Evolutionary conservation across 371 early-diverging fungal genomes (phyloP).

Genomic region (Batkoa obscura): DNA sequence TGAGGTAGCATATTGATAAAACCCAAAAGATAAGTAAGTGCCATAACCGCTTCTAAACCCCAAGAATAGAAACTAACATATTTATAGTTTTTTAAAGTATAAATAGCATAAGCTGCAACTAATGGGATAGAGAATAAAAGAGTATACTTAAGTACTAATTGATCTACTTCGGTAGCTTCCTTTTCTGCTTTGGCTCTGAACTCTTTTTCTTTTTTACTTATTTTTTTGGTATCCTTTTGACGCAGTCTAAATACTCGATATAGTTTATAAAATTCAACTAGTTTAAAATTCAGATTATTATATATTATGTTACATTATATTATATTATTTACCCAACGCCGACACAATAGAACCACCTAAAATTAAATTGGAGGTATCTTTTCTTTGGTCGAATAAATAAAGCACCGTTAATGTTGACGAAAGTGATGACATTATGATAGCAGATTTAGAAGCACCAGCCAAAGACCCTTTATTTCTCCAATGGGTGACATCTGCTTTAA

Average conservation of each 20-base stretch:
- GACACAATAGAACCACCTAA: slow-evolving; percentile 16
- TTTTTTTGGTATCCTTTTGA: too few relatives aligned
- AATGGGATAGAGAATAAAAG: slow-evolving; percentile 6
- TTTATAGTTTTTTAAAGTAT: slow-evolving; percentile 33
- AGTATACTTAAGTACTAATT: slow-evolving; percentile 2
- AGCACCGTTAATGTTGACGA: slow-evolving; percentile 31
- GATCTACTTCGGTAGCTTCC: not conserved
- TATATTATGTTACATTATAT: not conserved
- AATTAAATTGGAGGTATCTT: slow-evolving; percentile 23
- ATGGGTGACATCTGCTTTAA: slow-evolving; percentile 40
- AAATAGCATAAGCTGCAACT: slow-evolving; percentile 33
- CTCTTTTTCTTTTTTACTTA: not conserved
- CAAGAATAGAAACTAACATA: slow-evolving; percentile 46
- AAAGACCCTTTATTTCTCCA: slow-evolving; percentile 29
- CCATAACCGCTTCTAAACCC: slow-evolving; percentile 34
- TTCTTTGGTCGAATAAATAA: slow-evolving; percentile 30
- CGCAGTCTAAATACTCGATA: not conserved
- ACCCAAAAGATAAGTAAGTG: slow-evolving; percentile 27
- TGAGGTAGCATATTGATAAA: slow-evolving; percentile 41
- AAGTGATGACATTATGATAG: slow-evolving; percentile 30
- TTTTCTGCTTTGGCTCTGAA: not conserved
- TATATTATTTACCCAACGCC: slow-evolving; percentile 10
- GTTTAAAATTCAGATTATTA: not conserved
- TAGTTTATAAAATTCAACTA: slow-evolving; percentile 6
- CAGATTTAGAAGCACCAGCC: slow-evolving; percentile 38